Conservation (phyloP, 2,329 filamentous ascomycete species). For the Aaosphaeria pasadenensis region DNA sequence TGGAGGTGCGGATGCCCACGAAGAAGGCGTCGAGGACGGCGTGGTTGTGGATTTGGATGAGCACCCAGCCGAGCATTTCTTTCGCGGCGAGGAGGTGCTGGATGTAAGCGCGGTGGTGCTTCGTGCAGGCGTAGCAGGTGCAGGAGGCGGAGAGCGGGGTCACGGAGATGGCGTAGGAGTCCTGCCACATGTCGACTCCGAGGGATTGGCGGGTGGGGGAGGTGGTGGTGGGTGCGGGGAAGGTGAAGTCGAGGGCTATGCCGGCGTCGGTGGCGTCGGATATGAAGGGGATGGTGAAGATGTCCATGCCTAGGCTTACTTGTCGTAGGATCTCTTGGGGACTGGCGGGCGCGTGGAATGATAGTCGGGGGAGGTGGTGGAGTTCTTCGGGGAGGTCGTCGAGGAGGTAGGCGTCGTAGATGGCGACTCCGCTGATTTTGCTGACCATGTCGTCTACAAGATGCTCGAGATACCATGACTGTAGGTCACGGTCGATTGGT, state of each 20-base stretch:
- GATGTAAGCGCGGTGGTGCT: slow-evolving; percentile 82
- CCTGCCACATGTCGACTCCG: slow-evolving; percentile 75
- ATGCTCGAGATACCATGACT: slow-evolving; percentile 76
- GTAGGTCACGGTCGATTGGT: slow-evolving; percentile 70
- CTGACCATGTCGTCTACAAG: slow-evolving; percentile 62
- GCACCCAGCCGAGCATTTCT: slow-evolving; percentile 94
- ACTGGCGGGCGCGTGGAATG: slow-evolving; percentile 65
- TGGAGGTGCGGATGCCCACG: slow-evolving; percentile 61
- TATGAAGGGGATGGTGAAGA: slow-evolving; percentile 76
- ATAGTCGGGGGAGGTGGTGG: slow-evolving; percentile 66
- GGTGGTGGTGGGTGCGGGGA: slow-evolving; percentile 50
- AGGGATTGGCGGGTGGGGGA: slow-evolving; percentile 42
- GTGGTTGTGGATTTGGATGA: slow-evolving; percentile 92
- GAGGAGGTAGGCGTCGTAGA: slow-evolving; percentile 73
- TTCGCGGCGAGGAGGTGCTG: slow-evolving; percentile 85
- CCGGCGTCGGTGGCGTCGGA: slow-evolving; percentile 75
- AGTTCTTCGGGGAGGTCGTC: slow-evolving; percentile 64
- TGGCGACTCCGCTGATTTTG: slow-evolving; percentile 62
- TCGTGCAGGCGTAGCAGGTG: slow-evolving; percentile 76
- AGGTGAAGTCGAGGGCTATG: slow-evolving; percentile 76
- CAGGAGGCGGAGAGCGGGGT: slow-evolving; percentile 63
- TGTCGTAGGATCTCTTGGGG: slow-evolving; percentile 78
- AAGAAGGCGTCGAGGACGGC: slow-evolving; percentile 73
- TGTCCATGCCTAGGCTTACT: slow-evolving; percentile 72
- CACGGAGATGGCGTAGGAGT: slow-evolving; percentile 58